Base-by-base conservation (phyloP, 2,329 filamentous ascomycete genomes). In the Botrytis paeoniae region DNA sequence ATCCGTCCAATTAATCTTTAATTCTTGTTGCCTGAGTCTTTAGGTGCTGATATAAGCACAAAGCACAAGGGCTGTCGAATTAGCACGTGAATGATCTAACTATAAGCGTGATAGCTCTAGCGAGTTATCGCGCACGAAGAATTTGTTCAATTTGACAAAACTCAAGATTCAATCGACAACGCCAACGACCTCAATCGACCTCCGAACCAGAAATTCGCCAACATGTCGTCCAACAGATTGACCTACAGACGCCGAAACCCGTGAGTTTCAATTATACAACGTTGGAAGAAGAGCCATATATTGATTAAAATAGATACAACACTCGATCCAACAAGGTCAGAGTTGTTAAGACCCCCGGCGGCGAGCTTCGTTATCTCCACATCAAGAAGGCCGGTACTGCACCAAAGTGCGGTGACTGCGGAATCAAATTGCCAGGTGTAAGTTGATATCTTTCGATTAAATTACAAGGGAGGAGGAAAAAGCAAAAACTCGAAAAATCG, bases 301-400 rank as follows among this genome's bases (percentile, higher is more conserved):
- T 73, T 75, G 35, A 75, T 73, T 73, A 43, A 63, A 61, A 62
- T 57, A 96, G 93, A 84, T 99, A 98, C 93, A 98, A 98, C 92
- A 98, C 95, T 85, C 89, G 89, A 85, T 97, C 93, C 85, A 98
- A 99, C 93, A 94, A 94, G 87, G 95, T 96, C 85, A 93, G 96
- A 84, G 89, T 97, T 83, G 85, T 97, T 86, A 96, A 96, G 91
- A 99, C 96, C 80, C 96, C 97, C 80, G 97, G 96, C 85, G 96
- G 96, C 85, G 90, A 95, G 85, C 91, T 97, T 83, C 92, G 96
- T 85, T 92, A 97, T 84, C 93, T 98, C 82, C 95, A 99, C 92
- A 95, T 98, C 89, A 98, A 98, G 93, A 99, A 99, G 94, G 93
- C 92, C 85, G 96, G 95, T 81, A 97, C 94, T 84, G 93, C 95